Evolutionary conservation across 768 basidiomycete genomes (phyloP).

Genomic region (Rhodotorula taiwanensis): DNA sequence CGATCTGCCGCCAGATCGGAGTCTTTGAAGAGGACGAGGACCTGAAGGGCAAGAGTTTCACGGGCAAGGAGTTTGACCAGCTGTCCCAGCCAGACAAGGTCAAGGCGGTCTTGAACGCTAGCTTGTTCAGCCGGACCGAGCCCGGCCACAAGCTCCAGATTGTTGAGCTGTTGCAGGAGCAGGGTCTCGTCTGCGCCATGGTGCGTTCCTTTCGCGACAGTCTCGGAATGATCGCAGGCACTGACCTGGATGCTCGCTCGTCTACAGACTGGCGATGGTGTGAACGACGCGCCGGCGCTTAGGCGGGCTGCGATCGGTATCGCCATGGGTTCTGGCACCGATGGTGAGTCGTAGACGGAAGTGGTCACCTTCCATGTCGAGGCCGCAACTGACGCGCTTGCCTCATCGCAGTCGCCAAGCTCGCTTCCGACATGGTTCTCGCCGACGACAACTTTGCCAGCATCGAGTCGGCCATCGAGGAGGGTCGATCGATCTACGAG

Average conservation of each 20-base stretch:
- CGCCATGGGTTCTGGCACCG: slow-evolving; percentile 97
- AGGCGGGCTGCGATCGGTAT: slow-evolving; percentile 97
- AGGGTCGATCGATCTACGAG: slow-evolving; percentile 95
- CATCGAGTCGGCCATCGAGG: slow-evolving; percentile 93
- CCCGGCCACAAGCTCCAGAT: slow-evolving; percentile 90
- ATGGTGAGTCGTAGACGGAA: too few species aligned
- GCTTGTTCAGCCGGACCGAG: slow-evolving; percentile 87
- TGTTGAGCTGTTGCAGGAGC: slow-evolving; percentile 83
- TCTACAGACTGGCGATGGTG: slow-evolving; percentile 82
- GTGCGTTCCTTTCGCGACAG: slow-evolving; percentile 45
- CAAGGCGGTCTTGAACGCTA: slow-evolving; percentile 74
- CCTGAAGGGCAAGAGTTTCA: slow-evolving; percentile 89
- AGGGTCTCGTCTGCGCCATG: slow-evolving; percentile 95
- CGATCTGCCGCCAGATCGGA: slow-evolving; percentile 91
- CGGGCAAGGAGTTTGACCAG: slow-evolving; percentile 81
- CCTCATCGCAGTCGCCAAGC: slow-evolving; percentile 87
- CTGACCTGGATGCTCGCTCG: neutral
- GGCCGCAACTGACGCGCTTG: too few species aligned
- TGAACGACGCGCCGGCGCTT: slow-evolving; percentile 94
- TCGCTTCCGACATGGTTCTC: slow-evolving; percentile 96
- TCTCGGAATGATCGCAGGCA: neutral
- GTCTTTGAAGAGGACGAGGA: slow-evolving; percentile 71
- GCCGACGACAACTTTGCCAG: slow-evolving; percentile 96
- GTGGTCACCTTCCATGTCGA: too few species aligned
- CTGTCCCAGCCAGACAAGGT: slow-evolving; percentile 74